A percentile compares a stretch with the other conserved stretches of the same genome.
phyloP scores from a whole-genome alignment of 75 land plant genomes.

The Cunninghamia lanceolata region DNA sequence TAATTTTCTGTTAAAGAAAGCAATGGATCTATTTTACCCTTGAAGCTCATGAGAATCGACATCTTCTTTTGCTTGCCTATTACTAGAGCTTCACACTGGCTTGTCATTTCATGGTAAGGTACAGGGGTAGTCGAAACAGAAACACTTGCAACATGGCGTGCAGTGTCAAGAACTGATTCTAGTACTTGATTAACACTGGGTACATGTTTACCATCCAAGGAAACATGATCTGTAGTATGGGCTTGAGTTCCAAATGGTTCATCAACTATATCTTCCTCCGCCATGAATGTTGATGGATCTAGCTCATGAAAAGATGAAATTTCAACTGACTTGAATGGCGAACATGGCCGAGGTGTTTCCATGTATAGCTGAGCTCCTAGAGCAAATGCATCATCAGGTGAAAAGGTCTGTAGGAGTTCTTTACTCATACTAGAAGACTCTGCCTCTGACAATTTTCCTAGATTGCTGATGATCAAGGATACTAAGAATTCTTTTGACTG shows the following conservation, averaged over 20 bases:
- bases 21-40: conserved; percentile 39
- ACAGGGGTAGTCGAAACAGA: conserved; percentile 57
- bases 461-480: conserved; percentile 55
- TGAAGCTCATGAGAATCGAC: conserved; percentile 58
- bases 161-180: conserved; percentile 83
- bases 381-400: conserved; percentile 74
- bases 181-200: conserved; percentile 81
- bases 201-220: conserved; percentile 38
- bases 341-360: conserved; percentile 27
- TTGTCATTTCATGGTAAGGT: conserved; percentile 82
- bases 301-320: conserved; percentile 46
- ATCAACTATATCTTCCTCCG: conserved; percentile 40
- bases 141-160: conserved; percentile 73
- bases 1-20: conserved; percentile 12
- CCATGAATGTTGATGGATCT: conserved; percentile 17
- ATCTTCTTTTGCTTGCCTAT: conserved; percentile 81
- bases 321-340: conserved; percentile 24
- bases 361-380: conserved; percentile 55
- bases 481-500: conserved; percentile 63
- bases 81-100: conserved; percentile 85
- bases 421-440: conserved; percentile 40
- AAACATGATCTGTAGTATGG: conserved; percentile 24
- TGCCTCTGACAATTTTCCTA: conserved; percentile 48
- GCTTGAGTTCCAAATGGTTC: conserved; percentile 27
- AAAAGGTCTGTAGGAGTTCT: conserved; percentile 51